Percentiles rank a stretch among this genome's conserved stretches.
These are phyloP conservation scores for Eucalyptus cloeziana DNA, from an alignment of 345 rosid genomes.

Conservation along the genomic window DNA sequence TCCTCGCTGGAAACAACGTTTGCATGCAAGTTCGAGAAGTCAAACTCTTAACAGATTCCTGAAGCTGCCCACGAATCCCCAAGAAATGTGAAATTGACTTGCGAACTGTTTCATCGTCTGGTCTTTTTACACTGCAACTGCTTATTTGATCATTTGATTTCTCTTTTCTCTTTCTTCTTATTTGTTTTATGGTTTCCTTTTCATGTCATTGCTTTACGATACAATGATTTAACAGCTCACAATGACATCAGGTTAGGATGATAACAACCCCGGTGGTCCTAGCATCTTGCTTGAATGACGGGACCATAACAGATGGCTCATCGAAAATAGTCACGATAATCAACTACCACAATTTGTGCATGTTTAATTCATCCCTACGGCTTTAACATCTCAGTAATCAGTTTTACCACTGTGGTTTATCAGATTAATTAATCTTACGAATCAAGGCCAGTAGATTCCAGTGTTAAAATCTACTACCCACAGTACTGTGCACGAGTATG, in stretches of 20 bases:
- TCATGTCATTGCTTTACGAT: conserved; percentile 7
- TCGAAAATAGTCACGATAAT: not conserved
- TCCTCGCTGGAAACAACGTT: not conserved
- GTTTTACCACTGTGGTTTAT: not conserved
- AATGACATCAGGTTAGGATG: not conserved
- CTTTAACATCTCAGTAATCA: not conserved
- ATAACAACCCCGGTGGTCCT: conserved; percentile 16
- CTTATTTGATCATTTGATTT: not conserved
- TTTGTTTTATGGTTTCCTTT: not conserved
- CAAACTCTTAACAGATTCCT: conserved; percentile 21
- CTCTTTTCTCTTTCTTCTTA: not conserved
- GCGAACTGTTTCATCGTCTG: conserved; percentile 4
- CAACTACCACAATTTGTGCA: not conserved
- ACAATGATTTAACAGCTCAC: not conserved
- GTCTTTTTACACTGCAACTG: not conserved
- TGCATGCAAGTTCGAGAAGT: conserved; percentile 4
- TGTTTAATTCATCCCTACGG: not conserved
- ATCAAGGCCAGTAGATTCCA: not conserved
- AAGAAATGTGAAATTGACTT: conserved; percentile 4
- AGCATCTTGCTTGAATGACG: conserved; percentile 12
- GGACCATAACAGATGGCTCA: conserved; percentile 5
- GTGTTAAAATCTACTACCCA: not conserved
- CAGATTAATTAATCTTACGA: not conserved
- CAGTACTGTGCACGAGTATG: not conserved
- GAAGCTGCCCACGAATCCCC: conserved; percentile 12